Conservation (phyloP, 2,329 filamentous ascomycete genomes). For the Xylaria sp. region DNA sequence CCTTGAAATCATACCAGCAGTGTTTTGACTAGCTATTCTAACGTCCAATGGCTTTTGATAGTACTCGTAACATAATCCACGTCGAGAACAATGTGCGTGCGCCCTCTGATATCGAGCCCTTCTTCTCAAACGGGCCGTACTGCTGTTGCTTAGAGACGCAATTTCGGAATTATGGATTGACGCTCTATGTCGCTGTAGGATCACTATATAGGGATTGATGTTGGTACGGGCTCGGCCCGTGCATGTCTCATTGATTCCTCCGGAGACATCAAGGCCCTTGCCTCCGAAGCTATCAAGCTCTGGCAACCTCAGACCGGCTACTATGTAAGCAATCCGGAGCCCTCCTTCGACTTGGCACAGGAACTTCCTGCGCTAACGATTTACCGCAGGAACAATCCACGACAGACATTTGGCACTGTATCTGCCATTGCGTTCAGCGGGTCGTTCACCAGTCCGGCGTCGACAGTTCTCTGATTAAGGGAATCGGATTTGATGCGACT, state of each 20-base stretch:
- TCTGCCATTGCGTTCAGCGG: slow-evolving; percentile 86
- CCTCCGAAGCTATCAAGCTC: slow-evolving; percentile 79
- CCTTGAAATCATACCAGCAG: slow-evolving; percentile 9
- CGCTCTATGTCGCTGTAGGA: slow-evolving; percentile 54
- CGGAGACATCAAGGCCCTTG: slow-evolving; percentile 85
- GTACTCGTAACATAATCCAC: slow-evolving; percentile 50
- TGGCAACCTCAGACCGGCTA: slow-evolving; percentile 82
- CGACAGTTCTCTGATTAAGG: slow-evolving; percentile 79
- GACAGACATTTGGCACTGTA: slow-evolving; percentile 94
- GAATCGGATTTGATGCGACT: slow-evolving; percentile 98
- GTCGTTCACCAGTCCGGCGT: slow-evolving; percentile 85
- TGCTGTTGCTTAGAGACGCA: neutral
- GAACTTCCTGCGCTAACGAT: neutral
- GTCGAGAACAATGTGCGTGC: slow-evolving; percentile 49
- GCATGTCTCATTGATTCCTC: slow-evolving; percentile 94
- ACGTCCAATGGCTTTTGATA: slow-evolving; percentile 39
- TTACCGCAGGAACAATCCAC: slow-evolving; percentile 87
- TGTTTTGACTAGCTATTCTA: slow-evolving; percentile 24
- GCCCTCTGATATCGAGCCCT: neutral
- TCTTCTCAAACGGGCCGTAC: neutral
- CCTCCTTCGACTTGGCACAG: slow-evolving; percentile 2
- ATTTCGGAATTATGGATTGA: slow-evolving; percentile 38
- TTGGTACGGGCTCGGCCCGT: slow-evolving; percentile 93
- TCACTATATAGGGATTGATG: slow-evolving; percentile 87
- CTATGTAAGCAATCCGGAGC: slow-evolving; percentile 65